Percentiles rank a stretch among this genome's conserved stretches.
phyloP scores from a whole-genome alignment of 1,284 basidiomycete genomes.

The Cystobasidium slooffiae region DNA sequence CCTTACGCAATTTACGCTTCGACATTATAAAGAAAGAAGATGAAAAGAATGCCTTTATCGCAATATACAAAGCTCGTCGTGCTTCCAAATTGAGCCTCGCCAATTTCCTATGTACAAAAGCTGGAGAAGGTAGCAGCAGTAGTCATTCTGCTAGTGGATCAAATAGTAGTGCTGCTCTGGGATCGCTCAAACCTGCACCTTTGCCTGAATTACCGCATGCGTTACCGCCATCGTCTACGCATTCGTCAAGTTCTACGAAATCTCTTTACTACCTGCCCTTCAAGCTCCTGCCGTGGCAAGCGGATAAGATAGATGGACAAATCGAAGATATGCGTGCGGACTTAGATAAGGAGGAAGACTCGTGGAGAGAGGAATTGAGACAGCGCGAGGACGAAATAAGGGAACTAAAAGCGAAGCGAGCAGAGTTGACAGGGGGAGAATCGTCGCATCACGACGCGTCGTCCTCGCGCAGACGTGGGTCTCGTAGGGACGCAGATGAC shows the following conservation, averaged over 20 bases:
- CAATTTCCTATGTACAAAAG: conserved; percentile 51
- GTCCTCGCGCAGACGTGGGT: background rate
- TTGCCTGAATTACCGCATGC: conserved; percentile 42
- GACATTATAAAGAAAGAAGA: conserved; percentile 48
- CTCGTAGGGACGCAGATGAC: conserved; percentile 6
- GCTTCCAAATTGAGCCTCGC: conserved; percentile 50
- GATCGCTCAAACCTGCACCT: conserved; percentile 29
- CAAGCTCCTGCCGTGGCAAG: conserved; percentile 50
- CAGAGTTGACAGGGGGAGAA: conserved; percentile 26
- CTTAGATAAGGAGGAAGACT: conserved; percentile 41
- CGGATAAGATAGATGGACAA: conserved; percentile 50
- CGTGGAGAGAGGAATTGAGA: conserved; percentile 24
- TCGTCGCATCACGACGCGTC: background rate
- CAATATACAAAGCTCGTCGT: conserved; percentile 48
- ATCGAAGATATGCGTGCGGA: conserved; percentile 42
- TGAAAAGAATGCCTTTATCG: conserved; percentile 46
- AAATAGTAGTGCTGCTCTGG: conserved; percentile 21
- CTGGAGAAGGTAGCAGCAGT: conserved; percentile 21
- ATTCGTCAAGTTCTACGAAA: conserved; percentile 44
- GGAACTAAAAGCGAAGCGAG: conserved; percentile 26
- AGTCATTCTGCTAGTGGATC: background rate
- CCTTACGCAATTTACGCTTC: conserved; percentile 45
- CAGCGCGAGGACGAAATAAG: conserved; percentile 27
- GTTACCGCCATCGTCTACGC: conserved; percentile 47
- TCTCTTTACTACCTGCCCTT: conserved; percentile 52